A percentile compares a stretch with the other conserved stretches of the same genome.
Evolutionary conservation across 768 basidiomycete species (phyloP).

Genomic region (Pisolithus marmoratus): DNA sequence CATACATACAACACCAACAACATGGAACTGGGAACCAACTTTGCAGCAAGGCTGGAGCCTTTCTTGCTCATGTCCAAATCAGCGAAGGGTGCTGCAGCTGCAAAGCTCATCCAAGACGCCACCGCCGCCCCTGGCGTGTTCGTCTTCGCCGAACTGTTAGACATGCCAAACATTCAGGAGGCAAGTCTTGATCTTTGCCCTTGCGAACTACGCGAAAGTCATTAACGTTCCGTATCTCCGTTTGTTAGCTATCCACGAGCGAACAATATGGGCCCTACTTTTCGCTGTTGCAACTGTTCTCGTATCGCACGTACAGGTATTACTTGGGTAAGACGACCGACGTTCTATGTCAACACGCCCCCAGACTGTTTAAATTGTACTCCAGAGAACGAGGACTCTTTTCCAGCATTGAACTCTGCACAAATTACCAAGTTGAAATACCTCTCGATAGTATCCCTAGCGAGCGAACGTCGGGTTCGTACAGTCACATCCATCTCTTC

Average conservation of each 20-base stretch:
- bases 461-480: slow-evolving; percentile 69
- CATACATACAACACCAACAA: background rate
- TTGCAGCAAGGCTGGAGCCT: slow-evolving; percentile 73
- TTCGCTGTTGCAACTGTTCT: slow-evolving; percentile 76
- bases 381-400: slow-evolving; percentile 57
- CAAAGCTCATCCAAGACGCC: slow-evolving; percentile 81
- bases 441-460: slow-evolving; percentile 83
- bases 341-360: background rate
- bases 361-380: slow-evolving; percentile 3
- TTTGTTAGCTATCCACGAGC: slow-evolving; percentile 54
- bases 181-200: slow-evolving; percentile 35
- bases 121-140: slow-evolving; percentile 88
- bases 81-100: slow-evolving; percentile 87
- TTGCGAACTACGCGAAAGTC: background rate
- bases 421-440: slow-evolving; percentile 90
- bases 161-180: slow-evolving; percentile 78
- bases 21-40: slow-evolving; percentile 63
- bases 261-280: slow-evolving; percentile 60
- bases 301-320: slow-evolving; percentile 82
- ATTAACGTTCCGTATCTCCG: background rate
- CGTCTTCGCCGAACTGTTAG: slow-evolving; percentile 85
- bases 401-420: slow-evolving; percentile 63
- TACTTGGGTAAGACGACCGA: slow-evolving; percentile 59
- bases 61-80: slow-evolving; percentile 90
- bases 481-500: background rate